Percentiles rank a stretch among this genome's conserved stretches.
Evolutionary conservation across 352 stramenopile genomes (phyloP).

Genomic region (Pythium sukuiense): DNA sequence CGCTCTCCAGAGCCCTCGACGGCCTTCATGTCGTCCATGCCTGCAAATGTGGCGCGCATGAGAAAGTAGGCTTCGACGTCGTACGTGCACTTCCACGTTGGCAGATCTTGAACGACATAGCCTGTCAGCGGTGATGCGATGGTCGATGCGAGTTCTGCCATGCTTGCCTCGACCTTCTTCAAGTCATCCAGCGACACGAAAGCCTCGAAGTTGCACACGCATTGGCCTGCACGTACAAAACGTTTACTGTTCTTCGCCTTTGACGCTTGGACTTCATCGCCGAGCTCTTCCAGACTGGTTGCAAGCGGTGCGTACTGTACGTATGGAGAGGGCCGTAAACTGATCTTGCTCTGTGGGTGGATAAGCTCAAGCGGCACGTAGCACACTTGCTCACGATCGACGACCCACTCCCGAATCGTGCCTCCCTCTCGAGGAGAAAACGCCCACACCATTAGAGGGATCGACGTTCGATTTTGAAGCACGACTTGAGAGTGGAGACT

Average conservation of each 20-base stretch:
- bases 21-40: constrained; percentile 46
- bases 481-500: constrained; percentile 87
- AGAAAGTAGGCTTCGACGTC: constrained; percentile 88
- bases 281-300: constrained; percentile 78
- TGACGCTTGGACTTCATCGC: constrained; percentile 62
- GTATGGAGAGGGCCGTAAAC: constrained; percentile 78
- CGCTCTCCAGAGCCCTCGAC: constrained; percentile 23
- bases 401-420: constrained; percentile 67
- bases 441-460: constrained; percentile 87
- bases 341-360: constrained; percentile 87
- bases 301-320: constrained; percentile 84
- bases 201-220: constrained; percentile 78
- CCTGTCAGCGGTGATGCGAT: constrained; percentile 56
- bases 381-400: constrained; percentile 81
- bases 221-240: constrained; percentile 78
- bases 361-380: constrained; percentile 84
- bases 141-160: constrained; percentile 40
- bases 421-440: constrained; percentile 84
- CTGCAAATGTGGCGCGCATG: constrained; percentile 82
- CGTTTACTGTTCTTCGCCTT: constrained; percentile 79
- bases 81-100: constrained; percentile 87
- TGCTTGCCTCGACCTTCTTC: constrained; percentile 35
- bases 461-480: constrained; percentile 83
- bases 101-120: constrained; percentile 82
- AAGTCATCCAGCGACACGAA: constrained; percentile 75